Base-by-base conservation (phyloP, 352 stramenopile species). In the Pythium phragmitis region DNA sequence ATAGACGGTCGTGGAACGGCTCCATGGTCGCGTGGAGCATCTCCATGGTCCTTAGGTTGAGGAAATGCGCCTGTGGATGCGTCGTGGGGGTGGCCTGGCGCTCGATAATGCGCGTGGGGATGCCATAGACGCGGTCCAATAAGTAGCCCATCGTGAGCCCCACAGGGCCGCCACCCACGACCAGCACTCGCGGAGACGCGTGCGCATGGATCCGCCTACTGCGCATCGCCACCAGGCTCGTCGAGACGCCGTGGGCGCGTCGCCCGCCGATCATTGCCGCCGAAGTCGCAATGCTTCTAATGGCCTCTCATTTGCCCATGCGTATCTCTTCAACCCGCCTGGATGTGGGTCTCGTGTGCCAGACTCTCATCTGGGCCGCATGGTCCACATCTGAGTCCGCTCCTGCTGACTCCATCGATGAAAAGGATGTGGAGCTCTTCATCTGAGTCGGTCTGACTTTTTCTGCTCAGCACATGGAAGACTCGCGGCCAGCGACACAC, bases 11-110 rank as follows among this genome's bases (percentile, higher is more conserved):
- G 63, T 96, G 87, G 51, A 94, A 90, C 43, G 46, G 62, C 17
- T 81, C 81, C 73, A 94, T 84, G n/a, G 81, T 64, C 37, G 76
- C 60, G 33, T 84, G 85, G 4, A 98, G 72, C 63, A 98, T 88
- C 63, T 98, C 95, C 91, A 98, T 98, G 1, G 88, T 96, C 33
- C 95, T 80, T 7, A 97, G 77, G 66, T 98, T 98, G 36, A 98
- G 82, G 75, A 98, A 98, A 70, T 98, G 95, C 54, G 95, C 95
- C 72, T 98, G 93, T 8, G 95, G 95, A 70, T 98, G 95, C 21
- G 70, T 82, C 52, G 86, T 95, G 17, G 82, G 81, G 61, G 77
- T 73, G 39, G 66, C 63, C 52, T 95, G 82, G 23, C 84, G 81
- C 73, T 95, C 86, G n/a, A 95, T 65, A 19, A 95, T 76, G 52